Percentiles rank a stretch among this genome's conserved stretches.
phyloP scores from a whole-genome alignment of 2,329 filamentous ascomycete species.

The Beauveria scarabaeidicola region DNA sequence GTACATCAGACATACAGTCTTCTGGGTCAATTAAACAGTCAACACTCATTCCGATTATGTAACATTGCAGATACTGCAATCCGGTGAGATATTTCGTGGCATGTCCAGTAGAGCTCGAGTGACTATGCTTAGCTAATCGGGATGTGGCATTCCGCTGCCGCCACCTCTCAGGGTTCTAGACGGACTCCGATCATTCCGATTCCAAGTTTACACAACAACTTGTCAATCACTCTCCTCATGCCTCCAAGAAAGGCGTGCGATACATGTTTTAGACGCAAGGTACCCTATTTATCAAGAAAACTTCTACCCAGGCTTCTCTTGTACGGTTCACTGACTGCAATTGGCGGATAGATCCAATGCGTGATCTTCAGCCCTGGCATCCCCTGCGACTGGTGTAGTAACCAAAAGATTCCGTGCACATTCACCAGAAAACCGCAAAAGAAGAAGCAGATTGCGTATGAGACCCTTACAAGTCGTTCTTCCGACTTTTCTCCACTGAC shows the following conservation, averaged over 20 bases:
- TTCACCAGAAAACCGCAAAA: constrained; percentile 7
- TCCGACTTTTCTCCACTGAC: background rate
- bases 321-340: background rate
- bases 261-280: constrained; percentile 13
- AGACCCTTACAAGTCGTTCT: background rate
- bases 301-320: too few species aligned
- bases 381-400: constrained; percentile 12
- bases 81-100: background rate
- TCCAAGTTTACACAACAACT: too few species aligned
- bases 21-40: background rate
- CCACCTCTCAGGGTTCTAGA: background rate
- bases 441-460: background rate
- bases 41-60: background rate
- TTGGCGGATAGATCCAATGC: constrained; percentile 10
- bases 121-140: constrained; percentile 3
- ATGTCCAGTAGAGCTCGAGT: background rate
- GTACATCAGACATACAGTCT: background rate
- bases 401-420: constrained; percentile 10
- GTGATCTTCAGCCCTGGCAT: constrained; percentile 5
- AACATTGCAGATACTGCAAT: background rate
- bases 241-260: constrained; percentile 11
- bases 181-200: background rate
- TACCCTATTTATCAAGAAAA: background rate
- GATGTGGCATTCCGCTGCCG: background rate
- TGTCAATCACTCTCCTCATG: background rate